A percentile compares a stretch with the other conserved stretches of the same genome.
Evolutionary conservation across 192 early-diverging fungal species (phyloP).

Genomic region (Podila clonocystis): DNA sequence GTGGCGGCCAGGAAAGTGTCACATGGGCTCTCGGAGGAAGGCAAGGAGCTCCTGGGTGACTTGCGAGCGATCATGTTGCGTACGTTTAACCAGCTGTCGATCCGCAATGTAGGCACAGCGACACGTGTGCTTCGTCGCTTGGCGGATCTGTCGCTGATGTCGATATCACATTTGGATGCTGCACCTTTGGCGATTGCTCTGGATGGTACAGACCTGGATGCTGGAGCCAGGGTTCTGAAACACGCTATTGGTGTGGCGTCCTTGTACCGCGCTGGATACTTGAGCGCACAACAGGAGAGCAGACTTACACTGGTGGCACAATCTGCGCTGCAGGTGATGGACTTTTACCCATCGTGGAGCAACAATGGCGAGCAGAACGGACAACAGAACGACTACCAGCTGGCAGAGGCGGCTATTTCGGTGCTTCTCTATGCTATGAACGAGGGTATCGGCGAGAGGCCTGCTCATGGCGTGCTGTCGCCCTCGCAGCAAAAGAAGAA

Average conservation of each 20-base stretch:
- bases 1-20: not conserved
- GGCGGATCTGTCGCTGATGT: slow-evolving; percentile 44
- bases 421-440: slow-evolving; percentile 47
- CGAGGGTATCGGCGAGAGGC: not conserved
- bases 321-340: slow-evolving; percentile 19
- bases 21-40: slow-evolving; percentile 11
- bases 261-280: slow-evolving; percentile 36
- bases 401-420: slow-evolving; percentile 38
- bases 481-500: slow-evolving; percentile 4
- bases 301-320: slow-evolving; percentile 18
- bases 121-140: slow-evolving; percentile 29
- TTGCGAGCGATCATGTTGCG: slow-evolving; percentile 21
- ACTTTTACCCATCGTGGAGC: slow-evolving; percentile 2
- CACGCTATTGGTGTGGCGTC: slow-evolving; percentile 30
- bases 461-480: not conserved
- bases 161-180: slow-evolving; percentile 36
- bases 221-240: slow-evolving; percentile 23
- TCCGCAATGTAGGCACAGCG: not conserved
- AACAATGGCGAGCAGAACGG: not conserved
- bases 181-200: slow-evolving; percentile 13
- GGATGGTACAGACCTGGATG: not conserved
- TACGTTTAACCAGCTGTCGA: slow-evolving; percentile 17
- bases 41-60: slow-evolving; percentile 32
- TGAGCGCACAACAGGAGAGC: slow-evolving; percentile 38
- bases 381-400: not conserved